A percentile compares a stretch with the other conserved stretches of the same genome.
Conservation (phyloP, 768 basidiomycete genomes). For the Lentinula detonsa region DNA sequence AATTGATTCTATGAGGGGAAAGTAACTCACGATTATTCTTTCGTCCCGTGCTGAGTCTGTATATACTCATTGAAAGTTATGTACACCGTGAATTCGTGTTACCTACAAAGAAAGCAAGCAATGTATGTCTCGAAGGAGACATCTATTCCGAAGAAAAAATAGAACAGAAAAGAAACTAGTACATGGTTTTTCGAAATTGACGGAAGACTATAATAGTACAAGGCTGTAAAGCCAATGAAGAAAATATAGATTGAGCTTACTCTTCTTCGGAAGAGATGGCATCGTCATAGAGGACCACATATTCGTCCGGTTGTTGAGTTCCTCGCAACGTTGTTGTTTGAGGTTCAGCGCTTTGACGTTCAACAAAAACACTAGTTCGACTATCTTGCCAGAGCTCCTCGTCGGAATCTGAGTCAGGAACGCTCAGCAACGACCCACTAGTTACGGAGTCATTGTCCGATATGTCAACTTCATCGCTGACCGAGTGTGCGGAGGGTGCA, state of each 20-base stretch:
- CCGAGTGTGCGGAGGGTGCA: slow-evolving; percentile 4
- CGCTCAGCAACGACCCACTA: slow-evolving; percentile 55
- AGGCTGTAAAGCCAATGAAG: background rate
- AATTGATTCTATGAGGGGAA: too few species aligned
- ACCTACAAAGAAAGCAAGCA: too few species aligned
- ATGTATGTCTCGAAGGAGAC: too few species aligned
- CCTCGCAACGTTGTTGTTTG: slow-evolving; percentile 13
- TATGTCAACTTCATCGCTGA: slow-evolving; percentile 12
- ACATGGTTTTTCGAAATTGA: too few species aligned
- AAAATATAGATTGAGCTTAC: slow-evolving; percentile 6
- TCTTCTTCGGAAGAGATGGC: slow-evolving; percentile 47
- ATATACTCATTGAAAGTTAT: too few species aligned
- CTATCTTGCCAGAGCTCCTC: slow-evolving; percentile 57
- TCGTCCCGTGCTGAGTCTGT: too few species aligned
- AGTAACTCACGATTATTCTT: too few species aligned
- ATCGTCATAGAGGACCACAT: slow-evolving; percentile 70
- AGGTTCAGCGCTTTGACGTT: slow-evolving; percentile 6
- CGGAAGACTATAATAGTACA: background rate
- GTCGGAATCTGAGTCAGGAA: slow-evolving; percentile 45
- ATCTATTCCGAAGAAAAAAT: too few species aligned
- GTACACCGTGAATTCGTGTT: too few species aligned
- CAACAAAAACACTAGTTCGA: slow-evolving; percentile 27
- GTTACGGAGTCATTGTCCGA: slow-evolving; percentile 38
- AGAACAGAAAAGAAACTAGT: too few species aligned
- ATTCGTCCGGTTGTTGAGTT: slow-evolving; percentile 40